Evolutionary conservation across 2,329 filamentous ascomycete species (phyloP), one percentile per base, ranked within the genome.

Genomic region (Teratosphaeria pseudoeucalypti): DNA sequence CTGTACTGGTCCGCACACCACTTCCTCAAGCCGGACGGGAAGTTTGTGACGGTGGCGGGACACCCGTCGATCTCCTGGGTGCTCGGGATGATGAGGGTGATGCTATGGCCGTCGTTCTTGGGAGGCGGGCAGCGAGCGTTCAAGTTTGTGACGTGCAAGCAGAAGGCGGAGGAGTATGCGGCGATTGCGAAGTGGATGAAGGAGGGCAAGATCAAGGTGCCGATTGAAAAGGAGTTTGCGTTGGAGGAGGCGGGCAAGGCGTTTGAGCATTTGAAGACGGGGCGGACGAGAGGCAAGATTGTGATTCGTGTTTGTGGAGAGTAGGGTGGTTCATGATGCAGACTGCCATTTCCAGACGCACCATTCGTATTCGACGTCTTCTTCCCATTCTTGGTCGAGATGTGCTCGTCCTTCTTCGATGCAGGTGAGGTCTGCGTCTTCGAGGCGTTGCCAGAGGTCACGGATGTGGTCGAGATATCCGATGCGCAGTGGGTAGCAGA

Each of bases 251-350:
- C 77, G 1, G 77, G 78, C 0, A 77, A 80, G 66, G 85, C 83
- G 1, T 84, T 82, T 70, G 78, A 80, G 68, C 83, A 78, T 67
- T 67, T 87, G 66, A 84, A 81, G 72, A 79, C 74, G 0, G 80
- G 80, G 0, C 76, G 79, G 37, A 76, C 80, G 1, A 80, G 73
- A 62, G 85, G 85, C 0, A 88, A 88, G 73, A 72, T 88, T 62
- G 75, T 87, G 2, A 65, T 78, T 14, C 63, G 65, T 55, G 64
- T 71, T 16, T 11, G 19, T 23, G 43, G 43, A 4, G 43, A 49
- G 43, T 49, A 49, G 43, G 43, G 11, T 19, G 2, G 55, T n/a
- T 56, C 34, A 12, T 47, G 55, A 27, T 52, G 39, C 23, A 3
- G 39, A 49, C 26, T 26, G 55, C 75, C 75, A 77, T 26, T 62